Percentiles rank a stretch among this genome's conserved stretches.
phyloP scores from a whole-genome alignment of 2,329 filamentous ascomycete genomes.

The Cercospora sp. region DNA sequence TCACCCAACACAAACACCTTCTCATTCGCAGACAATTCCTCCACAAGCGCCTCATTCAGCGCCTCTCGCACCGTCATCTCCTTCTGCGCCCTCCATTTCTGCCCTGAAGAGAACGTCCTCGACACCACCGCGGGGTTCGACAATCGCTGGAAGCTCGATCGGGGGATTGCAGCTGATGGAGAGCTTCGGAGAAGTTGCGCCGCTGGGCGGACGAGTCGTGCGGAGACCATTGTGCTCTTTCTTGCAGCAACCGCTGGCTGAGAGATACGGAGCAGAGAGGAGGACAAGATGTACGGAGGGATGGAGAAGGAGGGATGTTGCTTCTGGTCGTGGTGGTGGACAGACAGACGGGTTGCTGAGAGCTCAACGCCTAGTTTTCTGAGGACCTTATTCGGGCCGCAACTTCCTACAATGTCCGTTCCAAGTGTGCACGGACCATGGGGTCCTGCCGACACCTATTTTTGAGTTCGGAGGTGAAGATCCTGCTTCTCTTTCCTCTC shows the following conservation, averaged over 20 bases:
- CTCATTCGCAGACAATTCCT: constrained; percentile 90
- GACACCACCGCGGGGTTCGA: constrained; percentile 49
- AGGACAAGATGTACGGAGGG: neutral
- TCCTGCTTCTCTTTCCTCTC: neutral
- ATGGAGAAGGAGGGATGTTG: neutral
- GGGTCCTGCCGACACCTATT: neutral
- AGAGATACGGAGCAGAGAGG: neutral
- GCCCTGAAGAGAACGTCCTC: constrained; percentile 62
- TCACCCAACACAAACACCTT: constrained; percentile 97
- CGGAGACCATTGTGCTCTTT: constrained; percentile 53
- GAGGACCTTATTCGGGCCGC: neutral
- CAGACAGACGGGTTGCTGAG: constrained; percentile 1
- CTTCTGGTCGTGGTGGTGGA: neutral
- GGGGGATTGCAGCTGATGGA: constrained; percentile 50
- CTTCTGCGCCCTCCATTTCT: constrained; percentile 54
- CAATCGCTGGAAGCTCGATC: constrained; percentile 54
- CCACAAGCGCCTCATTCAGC: constrained; percentile 93
- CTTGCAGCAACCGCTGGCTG: neutral
- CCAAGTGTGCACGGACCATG: constrained; percentile 1
- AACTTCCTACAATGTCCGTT: constrained; percentile 2
- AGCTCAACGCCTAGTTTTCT: constrained; percentile 8
- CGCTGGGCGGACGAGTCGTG: constrained; percentile 64
- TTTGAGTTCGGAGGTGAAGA: neutral
- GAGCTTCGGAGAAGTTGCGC: constrained; percentile 61
- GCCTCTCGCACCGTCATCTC: constrained; percentile 97